phyloP scores from a whole-genome alignment of 345 rosid genomes.

The Eucalyptus rudis region DNA sequence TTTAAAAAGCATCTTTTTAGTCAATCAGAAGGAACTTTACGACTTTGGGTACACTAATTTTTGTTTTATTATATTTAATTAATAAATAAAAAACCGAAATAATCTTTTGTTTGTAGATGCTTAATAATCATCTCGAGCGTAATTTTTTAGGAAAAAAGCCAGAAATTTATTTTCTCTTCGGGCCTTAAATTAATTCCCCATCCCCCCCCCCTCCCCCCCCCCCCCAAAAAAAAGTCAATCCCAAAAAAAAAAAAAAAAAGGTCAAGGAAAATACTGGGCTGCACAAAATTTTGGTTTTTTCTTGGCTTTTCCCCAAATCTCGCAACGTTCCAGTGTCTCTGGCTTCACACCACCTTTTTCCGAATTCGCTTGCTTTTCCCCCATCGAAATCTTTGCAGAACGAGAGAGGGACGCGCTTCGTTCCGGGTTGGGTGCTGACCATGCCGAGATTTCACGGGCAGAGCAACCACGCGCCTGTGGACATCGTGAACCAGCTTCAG shows the following conservation, averaged over 20 bases:
- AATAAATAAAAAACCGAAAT: not conserved
- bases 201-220: too few relatives aligned
- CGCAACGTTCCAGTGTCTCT: not conserved
- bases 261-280: not conserved
- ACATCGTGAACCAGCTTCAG: constrained; percentile 37
- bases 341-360: not conserved
- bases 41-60: not conserved
- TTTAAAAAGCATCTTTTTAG: not conserved
- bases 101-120: not conserved
- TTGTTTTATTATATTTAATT: not conserved
- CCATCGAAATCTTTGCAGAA: not conserved
- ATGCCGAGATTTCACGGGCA: not conserved
- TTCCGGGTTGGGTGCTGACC: not conserved
- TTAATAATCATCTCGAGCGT: not conserved
- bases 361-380: not conserved
- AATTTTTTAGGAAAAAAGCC: not conserved
- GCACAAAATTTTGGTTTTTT: not conserved
- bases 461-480: constrained; percentile 16
- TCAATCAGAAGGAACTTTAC: not conserved
- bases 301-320: not conserved
- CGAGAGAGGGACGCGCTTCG: not conserved
- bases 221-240: not conserved
- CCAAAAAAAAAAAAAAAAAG: not conserved
- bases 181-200: not conserved
- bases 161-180: not conserved